Conservation (phyloP, 768 basidiomycete species). For the Serpula lacrymans region DNA sequence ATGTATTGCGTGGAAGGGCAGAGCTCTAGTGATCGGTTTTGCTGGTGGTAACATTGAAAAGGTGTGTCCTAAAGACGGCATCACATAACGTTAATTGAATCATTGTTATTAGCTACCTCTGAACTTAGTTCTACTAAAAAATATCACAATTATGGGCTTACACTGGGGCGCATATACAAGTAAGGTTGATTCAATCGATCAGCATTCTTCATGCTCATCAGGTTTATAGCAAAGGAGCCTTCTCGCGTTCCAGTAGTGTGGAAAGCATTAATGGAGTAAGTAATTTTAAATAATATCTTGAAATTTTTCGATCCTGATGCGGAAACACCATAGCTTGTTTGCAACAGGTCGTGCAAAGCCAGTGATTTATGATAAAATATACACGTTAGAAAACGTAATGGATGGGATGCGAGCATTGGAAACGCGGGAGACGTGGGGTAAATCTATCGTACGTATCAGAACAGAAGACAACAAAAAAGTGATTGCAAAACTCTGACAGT, state of each 20-base stretch:
- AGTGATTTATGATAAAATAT: conserved; percentile 66
- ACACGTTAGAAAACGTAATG: conserved; percentile 60
- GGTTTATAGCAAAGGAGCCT: conserved; percentile 57
- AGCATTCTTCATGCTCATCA: background rate
- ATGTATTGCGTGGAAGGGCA: conserved; percentile 93
- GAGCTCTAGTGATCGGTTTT: conserved; percentile 88
- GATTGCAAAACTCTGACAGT: conserved; percentile 43
- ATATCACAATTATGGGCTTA: conserved; percentile 78
- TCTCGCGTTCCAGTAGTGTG: conserved; percentile 65
- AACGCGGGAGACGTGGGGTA: conserved; percentile 88
- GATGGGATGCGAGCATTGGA: conserved; percentile 77
- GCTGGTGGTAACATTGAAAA: conserved; percentile 22
- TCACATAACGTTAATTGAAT: conserved; percentile 3
- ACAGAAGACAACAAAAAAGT: conserved; percentile 37
- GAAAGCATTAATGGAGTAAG: conserved; percentile 64
- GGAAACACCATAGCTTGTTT: conserved; percentile 53
- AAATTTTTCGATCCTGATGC: conserved; percentile 5
- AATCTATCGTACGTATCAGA: conserved; percentile 67
- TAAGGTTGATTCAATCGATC: conserved; percentile 34
- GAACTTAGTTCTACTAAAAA: conserved; percentile 81
- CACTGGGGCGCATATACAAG: conserved; percentile 83
- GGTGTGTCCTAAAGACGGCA: background rate
- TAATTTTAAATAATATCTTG: conserved; percentile 3
- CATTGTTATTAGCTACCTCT: conserved; percentile 69
- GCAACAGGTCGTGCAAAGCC: conserved; percentile 62